Evolutionary conservation across 108 stramenopile genomes (phyloP), one percentile per base, ranked within the genome.

Genomic region (Nitzschia palea): DNA sequence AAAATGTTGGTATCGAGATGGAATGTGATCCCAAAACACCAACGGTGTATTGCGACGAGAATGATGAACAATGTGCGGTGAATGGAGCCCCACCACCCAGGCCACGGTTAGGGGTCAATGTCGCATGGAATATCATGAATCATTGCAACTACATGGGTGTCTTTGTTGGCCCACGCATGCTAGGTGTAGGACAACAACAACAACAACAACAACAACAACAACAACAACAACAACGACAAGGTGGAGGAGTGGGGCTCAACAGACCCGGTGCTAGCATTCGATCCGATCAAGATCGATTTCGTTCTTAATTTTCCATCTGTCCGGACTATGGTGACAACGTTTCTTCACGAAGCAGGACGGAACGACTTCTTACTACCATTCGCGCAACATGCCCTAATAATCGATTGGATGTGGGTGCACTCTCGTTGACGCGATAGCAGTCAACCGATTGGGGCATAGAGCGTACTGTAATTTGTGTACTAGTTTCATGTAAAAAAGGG

Each of bases 141-240:
- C 80, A 80, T 55, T 80, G 80, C 28, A 73, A 68, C 17, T 80
- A 80, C 52, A 42, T 80, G 55, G 80, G 80, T 25, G 45, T 73
- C n/a, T 80, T 68, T 73, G 67, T 80, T 36, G 80, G 80, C 2
- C 80, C 80, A 14, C 62, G 80, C 34, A 27, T 72, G 27, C 22
- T 65, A 20, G 47, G 47, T n/a, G 18, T 20, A 20, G 47, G 47
- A 4, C 17, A 4, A 4, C 17, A 20, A 20, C 4, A 4, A 18
- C n/a, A 8, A 4, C 47, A 48, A 48, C 47, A 20, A 20, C 15
- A 20, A 4, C 17, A 4, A 4, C 17, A 20, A 20, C 17, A 4
- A 4, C 17, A 20, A 20, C 4, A 4, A 18, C n/a, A 8, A 4
- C 47, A 48, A 48, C 47, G 47, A 20, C 15, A 20, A 4, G 15